Percentiles rank a stretch among this genome's conserved stretches.
Conservation (phyloP, 306 rosid genomes). For the Heteromeles arbutifolia region DNA sequence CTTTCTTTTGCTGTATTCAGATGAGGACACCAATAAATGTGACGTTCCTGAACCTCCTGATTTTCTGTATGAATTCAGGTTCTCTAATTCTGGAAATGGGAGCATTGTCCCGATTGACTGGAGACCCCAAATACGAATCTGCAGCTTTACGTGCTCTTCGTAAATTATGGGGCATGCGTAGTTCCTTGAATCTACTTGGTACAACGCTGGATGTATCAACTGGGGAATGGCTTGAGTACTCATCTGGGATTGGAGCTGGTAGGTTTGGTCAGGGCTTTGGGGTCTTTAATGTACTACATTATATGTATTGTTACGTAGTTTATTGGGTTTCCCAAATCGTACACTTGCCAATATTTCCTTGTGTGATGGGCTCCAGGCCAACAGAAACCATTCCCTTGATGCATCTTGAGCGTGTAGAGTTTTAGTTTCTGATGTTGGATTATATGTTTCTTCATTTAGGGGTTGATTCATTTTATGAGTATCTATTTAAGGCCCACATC, state of each 20-base stretch:
- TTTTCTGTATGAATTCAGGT: slow-evolving; percentile 46
- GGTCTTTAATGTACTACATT: slow-evolving; percentile 1
- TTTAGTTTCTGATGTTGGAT: slow-evolving; percentile 36
- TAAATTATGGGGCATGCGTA: slow-evolving; percentile 86
- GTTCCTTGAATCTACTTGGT: slow-evolving; percentile 86
- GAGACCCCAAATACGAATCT: slow-evolving; percentile 73
- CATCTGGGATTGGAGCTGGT: slow-evolving; percentile 98
- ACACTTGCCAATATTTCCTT: not conserved
- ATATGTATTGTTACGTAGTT: not conserved
- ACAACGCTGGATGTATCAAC: slow-evolving; percentile 79
- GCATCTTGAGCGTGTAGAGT: slow-evolving; percentile 4
- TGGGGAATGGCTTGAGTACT: slow-evolving; percentile 87
- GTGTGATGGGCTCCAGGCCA: not conserved
- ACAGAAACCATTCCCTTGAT: not conserved
- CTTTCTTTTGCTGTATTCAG: slow-evolving; percentile 38
- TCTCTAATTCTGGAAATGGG: slow-evolving; percentile 99
- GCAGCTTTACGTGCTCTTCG: slow-evolving; percentile 87
- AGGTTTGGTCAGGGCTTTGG: slow-evolving; percentile 18
- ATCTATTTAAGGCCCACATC: slow-evolving; percentile 84
- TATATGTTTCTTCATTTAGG: slow-evolving; percentile 44
- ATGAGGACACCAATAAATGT: slow-evolving; percentile 22
- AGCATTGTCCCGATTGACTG: slow-evolving; percentile 83
- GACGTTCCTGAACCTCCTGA: slow-evolving; percentile 23
- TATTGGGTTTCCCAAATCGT: slow-evolving; percentile 6
- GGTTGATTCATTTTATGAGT: slow-evolving; percentile 97